Evolutionary conservation across 116 monocot genomes (phyloP), one percentile per base, ranked within the genome.

Genomic region (Trichopus zeylanicus): DNA sequence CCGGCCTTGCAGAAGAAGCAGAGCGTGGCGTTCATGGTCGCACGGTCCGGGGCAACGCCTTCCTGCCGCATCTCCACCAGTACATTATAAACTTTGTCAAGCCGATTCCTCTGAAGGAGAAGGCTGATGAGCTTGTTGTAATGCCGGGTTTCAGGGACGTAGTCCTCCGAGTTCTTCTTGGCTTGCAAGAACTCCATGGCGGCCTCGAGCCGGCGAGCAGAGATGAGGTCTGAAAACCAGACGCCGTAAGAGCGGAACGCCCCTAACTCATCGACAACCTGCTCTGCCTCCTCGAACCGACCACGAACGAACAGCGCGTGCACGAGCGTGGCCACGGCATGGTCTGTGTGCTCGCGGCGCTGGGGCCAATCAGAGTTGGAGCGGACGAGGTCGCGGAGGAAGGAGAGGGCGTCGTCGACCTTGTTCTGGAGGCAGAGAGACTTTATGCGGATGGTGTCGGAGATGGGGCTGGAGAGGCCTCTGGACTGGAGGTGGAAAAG

Each of bases 1-100:
- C 94, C 89, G 1, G 86, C 83, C 69, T 94, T 94, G 76, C 94
- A 94, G 66, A 89, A 89, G 73, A 94, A 89, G 60, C 89, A 81
- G 35, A 94, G 69, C 0, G 76, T 70, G 0, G 66, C 63, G 23
- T 78, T 80, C 83, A 89, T 89, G 27, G 89, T 89, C 23, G 23
- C 39, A 23, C 56, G 49, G 29, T 76, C 80, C 1, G 94, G 89
- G 15, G 59, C 5, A 18, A 94, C 71, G 37, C 78, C 89, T 28
- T 76, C 76, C 48, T 89, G 78, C 34, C 81, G 77, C 94, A 94
- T 86, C 69, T 83, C 80, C 20, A 82, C 76, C 5, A 94, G 73
- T 35, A 85, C 24, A 46, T 89, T 86, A 31, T 78, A 89, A 5
- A 77, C 89, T 24, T 83, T 67, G 23, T 61, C 68, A 0, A 94